Evolutionary conservation across 106 monocot species (phyloP), one percentile per base, ranked within the genome.

Genomic region (Dioscorea alata): DNA sequence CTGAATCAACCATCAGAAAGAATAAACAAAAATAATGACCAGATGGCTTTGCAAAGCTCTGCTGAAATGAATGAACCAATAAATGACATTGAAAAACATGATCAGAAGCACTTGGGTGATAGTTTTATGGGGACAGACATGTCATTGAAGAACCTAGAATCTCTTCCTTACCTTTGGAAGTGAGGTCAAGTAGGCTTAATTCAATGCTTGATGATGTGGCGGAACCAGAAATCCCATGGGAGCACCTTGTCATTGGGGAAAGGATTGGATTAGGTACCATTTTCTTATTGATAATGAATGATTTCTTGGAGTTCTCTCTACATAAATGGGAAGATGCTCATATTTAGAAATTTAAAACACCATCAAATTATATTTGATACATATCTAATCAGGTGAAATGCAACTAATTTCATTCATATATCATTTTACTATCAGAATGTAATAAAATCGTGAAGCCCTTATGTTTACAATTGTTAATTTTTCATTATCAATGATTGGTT

Each of bases 221-320:
- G 67, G 90, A 87, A 76, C 80, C 80, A 54, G 97, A 99, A 83
- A 99, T 99, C 64, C 83, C 66, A 64, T 99, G 97, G 97, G 97
- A 92, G 68, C 83, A 92, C 61, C 92, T 99, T 68, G 79, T 85
- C 33, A 89, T 99, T 71, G 97, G 97, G 63, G 97, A 99, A 85
- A 89, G 97, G 76, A 99, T 99, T 81, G 97, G 97, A 80, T 75
- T 99, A 82, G 97, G 97, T 99, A 99, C 57, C 73, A 21, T 57
- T 48, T 73, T 58, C 16, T 59, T 48, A 5, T 52, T 68, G 24
- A 51, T 24, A 69, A 34, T 66, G 33, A 49, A 54, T 68, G 35
- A n/a, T 71, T 68, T 42, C 42, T 42, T 42, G 0, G 28, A 42
- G 6, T 42, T 42, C 10, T 42, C 42, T 42, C 42, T 42, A 10